A percentile compares a stretch with the other conserved stretches of the same genome.
These are phyloP conservation scores for Raffaelea albimanens DNA, from an alignment of 2,329 filamentous ascomycete species.

Conservation along the genomic window DNA sequence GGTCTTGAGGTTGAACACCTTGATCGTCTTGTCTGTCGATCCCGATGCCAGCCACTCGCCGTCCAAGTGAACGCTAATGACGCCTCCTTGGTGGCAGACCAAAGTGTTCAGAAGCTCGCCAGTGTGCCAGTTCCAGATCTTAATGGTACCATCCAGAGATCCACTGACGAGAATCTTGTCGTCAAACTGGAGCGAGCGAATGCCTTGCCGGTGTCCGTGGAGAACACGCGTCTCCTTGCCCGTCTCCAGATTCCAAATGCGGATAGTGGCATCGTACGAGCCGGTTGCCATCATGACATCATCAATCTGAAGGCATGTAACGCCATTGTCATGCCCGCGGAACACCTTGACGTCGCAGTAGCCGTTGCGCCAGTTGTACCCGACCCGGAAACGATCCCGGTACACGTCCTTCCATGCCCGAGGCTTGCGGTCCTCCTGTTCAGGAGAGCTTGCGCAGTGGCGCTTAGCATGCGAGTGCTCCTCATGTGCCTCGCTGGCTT, in stretches of 20 bases:
- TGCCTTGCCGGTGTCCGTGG: constrained; percentile 69
- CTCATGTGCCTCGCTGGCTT: constrained; percentile 19
- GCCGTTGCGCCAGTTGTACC: constrained; percentile 95
- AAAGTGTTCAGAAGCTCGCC: constrained; percentile 79
- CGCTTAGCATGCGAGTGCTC: constrained; percentile 23
- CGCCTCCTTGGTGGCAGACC: constrained; percentile 67
- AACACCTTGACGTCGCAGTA: constrained; percentile 78
- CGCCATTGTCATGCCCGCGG: constrained; percentile 76
- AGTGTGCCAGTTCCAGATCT: constrained; percentile 94
- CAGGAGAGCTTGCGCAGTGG: constrained; percentile 15
- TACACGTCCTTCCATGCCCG: constrained; percentile 96
- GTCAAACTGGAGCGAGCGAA: constrained; percentile 87
- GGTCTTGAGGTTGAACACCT: constrained; percentile 85
- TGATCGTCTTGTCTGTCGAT: constrained; percentile 80
- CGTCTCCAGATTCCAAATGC: constrained; percentile 91
- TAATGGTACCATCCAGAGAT: constrained; percentile 77
- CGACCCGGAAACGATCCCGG: constrained; percentile 84
- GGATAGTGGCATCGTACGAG: constrained; percentile 90
- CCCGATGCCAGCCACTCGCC: constrained; percentile 77
- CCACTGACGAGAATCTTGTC: constrained; percentile 86
- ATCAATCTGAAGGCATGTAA: constrained; percentile 61
- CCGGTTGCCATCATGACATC: constrained; percentile 83
- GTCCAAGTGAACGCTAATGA: constrained; percentile 83
- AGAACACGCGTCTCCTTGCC: constrained; percentile 81
- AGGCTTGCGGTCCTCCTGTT: constrained; percentile 33